Base-by-base conservation (phyloP, 75 land plant species). In the Pinus albicaulis region DNA sequence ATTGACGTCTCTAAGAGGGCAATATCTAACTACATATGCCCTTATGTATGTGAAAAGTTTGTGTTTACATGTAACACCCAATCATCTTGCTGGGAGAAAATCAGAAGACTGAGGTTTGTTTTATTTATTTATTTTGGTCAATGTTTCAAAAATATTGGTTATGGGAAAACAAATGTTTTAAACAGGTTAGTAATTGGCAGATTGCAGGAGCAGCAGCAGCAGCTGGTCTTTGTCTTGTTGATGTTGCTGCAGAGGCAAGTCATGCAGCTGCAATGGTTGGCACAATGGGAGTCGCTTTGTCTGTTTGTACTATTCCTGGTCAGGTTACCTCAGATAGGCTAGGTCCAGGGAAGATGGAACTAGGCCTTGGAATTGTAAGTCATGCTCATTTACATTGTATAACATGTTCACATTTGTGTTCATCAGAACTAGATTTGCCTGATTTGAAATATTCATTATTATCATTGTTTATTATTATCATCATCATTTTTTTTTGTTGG, bases 321-420 rank as follows among this genome's bases (percentile, higher is more conserved):
- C 80, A 78, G 73, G 80, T 56, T 75, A 59, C 84, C 25, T 84
- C 86, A 19, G 86, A 84, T 52, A 68, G 86, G 63, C 55, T 81
- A 41, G 84, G 86, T 15, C 73, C 80, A n/a, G 86, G 84, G 62
- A 81, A 84, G 66, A 81, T 84, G 86, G 86, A 84, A 56, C 79
- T 84, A 34, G 84, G 86, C 12, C 79, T 84, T 61, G 86, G 86
- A 55, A 84, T 84, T 38, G 86, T 84, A 77, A 84, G 83, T 79
- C 63, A n/a, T 61, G 24, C 24, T 24, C 24, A n/a, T 11, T 61
- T 10, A 10, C 19, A 10, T 48, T 48, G 53, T 48, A 48, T 48
- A 10, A 11, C 53, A 48, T 48, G 11, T 10, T 48, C 12, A 10
- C 12, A 48, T 48, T 48, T 48, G 11, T 48, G 53, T 11, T 48